phyloP scores from a whole-genome alignment of 192 early-diverging fungal species.

The Backusella luteola region DNA sequence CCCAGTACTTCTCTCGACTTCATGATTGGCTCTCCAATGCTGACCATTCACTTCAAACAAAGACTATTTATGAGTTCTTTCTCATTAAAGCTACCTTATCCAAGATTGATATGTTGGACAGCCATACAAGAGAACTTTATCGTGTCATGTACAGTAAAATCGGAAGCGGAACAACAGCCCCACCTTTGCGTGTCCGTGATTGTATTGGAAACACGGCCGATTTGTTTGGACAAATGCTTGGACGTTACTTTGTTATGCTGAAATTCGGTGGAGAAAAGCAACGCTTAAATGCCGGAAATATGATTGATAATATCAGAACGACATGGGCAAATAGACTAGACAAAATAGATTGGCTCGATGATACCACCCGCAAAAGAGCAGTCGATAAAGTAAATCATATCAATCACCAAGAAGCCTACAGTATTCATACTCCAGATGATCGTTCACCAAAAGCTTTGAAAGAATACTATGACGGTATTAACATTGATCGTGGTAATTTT shows the following conservation, averaged over 20 bases:
- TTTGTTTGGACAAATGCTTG: constrained; percentile 26
- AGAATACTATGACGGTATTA: constrained; percentile 52
- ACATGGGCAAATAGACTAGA: constrained; percentile 34
- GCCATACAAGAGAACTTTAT: background rate
- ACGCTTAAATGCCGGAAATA: constrained; percentile 32
- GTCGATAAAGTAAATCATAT: constrained; percentile 41
- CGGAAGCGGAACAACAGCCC: constrained; percentile 14
- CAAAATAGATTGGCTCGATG: constrained; percentile 46
- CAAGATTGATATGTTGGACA: constrained; percentile 3
- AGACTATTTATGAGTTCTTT: constrained; percentile 38
- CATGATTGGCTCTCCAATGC: constrained; percentile 38
- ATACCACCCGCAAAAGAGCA: constrained; percentile 35
- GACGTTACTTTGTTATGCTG: constrained; percentile 45
- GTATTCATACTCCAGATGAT: constrained; percentile 55
- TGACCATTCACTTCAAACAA: background rate
- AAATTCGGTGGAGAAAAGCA: constrained; percentile 47
- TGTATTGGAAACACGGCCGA: constrained; percentile 19
- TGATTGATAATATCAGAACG: constrained; percentile 37
- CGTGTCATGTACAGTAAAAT: constrained; percentile 4
- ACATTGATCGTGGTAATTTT: constrained; percentile 43
- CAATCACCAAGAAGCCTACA: constrained; percentile 62
- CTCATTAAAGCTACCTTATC: constrained; percentile 9
- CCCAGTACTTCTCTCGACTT: constrained; percentile 44
- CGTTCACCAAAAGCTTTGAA: constrained; percentile 42
- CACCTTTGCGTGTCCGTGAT: constrained; percentile 39